Percentiles rank a stretch among this genome's conserved stretches.
Conservation (phyloP, 2,329 filamentous ascomycete genomes). For the Acephala macrosclerotiorum region DNA sequence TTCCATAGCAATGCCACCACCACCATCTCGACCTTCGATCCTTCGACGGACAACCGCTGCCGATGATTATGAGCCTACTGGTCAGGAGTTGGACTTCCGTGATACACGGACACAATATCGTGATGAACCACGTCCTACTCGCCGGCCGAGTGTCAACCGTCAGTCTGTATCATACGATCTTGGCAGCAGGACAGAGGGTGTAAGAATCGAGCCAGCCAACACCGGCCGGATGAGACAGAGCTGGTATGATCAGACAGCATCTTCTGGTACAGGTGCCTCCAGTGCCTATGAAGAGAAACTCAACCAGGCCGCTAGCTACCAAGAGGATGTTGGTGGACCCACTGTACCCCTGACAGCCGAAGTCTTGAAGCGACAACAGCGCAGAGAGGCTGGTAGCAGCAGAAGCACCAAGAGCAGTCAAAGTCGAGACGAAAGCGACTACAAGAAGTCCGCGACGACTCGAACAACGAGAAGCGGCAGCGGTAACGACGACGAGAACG, state of each 20-base stretch:
- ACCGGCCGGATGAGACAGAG: conserved; percentile 38
- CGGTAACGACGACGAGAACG: conserved; percentile 62
- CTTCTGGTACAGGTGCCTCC: conserved; percentile 19
- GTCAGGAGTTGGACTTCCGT: conserved; percentile 10
- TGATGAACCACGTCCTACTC: conserved; percentile 28
- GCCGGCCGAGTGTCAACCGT: conserved; percentile 36
- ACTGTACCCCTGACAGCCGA: conserved; percentile 62
- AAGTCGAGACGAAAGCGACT: conserved; percentile 70
- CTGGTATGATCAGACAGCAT: conserved; percentile 37
- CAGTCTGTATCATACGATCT: conserved; percentile 42
- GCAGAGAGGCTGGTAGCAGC: conserved; percentile 54
- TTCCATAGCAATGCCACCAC: conserved; percentile 40
- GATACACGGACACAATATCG: conserved; percentile 26
- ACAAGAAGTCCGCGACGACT: conserved; percentile 66
- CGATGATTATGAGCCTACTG: conserved; percentile 25
- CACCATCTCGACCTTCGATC: conserved; percentile 28
- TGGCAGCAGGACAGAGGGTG: conserved; percentile 21
- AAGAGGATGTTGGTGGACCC: conserved; percentile 58
- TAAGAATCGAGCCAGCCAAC: conserved; percentile 38
- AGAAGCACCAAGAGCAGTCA: conserved; percentile 65
- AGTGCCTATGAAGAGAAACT: conserved; percentile 54
- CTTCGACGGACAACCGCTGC: conserved; percentile 23
- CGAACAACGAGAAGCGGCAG: conserved; percentile 58
- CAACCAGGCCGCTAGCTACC: conserved; percentile 56
- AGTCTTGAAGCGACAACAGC: conserved; percentile 53